Base-by-base conservation (phyloP, 371 early-diverging fungal species). In the Mortierella sp. region DNA sequence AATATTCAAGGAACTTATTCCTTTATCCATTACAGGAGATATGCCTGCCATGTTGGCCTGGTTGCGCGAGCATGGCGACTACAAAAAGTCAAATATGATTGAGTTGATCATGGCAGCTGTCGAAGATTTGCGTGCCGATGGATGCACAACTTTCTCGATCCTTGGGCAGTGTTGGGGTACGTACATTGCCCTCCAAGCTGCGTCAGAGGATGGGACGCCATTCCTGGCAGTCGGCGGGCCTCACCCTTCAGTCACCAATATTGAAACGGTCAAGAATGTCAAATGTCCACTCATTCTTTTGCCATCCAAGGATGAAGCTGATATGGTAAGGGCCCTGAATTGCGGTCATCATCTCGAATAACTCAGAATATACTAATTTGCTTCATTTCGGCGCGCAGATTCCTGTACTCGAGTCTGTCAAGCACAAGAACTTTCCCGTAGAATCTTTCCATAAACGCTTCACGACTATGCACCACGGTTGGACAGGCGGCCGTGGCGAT, bases 81-180 rank as follows among this genome's bases (percentile, higher is more conserved):
- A 67, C 58, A 57, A 69, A 47, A 70, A 74, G 63, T 63, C 58
- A 64, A 63, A 73, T 63, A 48, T 74, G 45, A n/a, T 63, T 32
- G 64, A 70, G n/a, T n/a, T 70, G 10, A 55, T 69, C 57, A 60
- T 32, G 15, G 79, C 66, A 15, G 79, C 79, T 4, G 79, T 70
- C 15, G 74, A 70, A 47, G 74, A 73, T 43, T 40, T 79, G 60
- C 79, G 70, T 21, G 62, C 55, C 50, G 83, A 67, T 21, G 74
- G 74, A n/a, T 66, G 69, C 63, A 78, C 78, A 1, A 55, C 82
- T 8, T 67, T 83, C 21, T 76, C 78, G 45, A 65, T 83, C 52
- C 45, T 83, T 68, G 83, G 83, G 36, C 79, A 77, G 43, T 83
- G 83, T 69, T 78, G 74, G 83, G 83, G 83, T 6, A 45, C 65